A percentile compares a stretch with the other conserved stretches of the same genome.
These are phyloP conservation scores for Trametes cingulata DNA, from an alignment of 768 basidiomycete species.

Conservation along the genomic window DNA sequence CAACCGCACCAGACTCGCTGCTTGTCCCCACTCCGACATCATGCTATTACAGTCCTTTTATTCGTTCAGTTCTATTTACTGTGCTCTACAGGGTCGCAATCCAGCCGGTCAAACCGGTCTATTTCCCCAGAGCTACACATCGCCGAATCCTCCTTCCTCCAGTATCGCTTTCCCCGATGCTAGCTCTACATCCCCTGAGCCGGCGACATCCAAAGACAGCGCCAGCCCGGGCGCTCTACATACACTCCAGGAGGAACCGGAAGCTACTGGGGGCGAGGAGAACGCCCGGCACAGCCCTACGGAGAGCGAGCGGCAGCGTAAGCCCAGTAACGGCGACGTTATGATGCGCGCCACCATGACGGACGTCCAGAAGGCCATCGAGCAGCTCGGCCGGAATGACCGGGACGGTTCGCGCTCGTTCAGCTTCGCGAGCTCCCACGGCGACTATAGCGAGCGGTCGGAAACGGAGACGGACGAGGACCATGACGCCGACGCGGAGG, in stretches of 20 bases:
- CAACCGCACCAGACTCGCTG: no score
- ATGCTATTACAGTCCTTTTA: conserved; percentile 12
- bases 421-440: conserved; percentile 72
- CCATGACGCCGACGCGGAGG: conserved; percentile 55
- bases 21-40: conserved; percentile 7
- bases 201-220: conserved; percentile 27
- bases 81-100: conserved; percentile 73
- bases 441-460: conserved; percentile 43
- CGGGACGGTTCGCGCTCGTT: conserved; percentile 67
- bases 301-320: conserved; percentile 26
- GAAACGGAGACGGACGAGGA: conserved; percentile 53
- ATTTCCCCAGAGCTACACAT: conserved; percentile 89
- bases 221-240: conserved; percentile 35
- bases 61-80: conserved; percentile 23
- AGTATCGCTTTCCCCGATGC: conserved; percentile 27
- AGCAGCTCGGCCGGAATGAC: conserved; percentile 69
- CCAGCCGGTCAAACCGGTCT: conserved; percentile 79
- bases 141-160: conserved; percentile 49
- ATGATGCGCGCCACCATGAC: conserved; percentile 94
- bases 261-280: conserved; percentile 26
- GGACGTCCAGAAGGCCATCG: conserved; percentile 88
- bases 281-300: conserved; percentile 25
- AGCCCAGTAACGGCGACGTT: conserved; percentile 44
- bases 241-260: conserved; percentile 43
- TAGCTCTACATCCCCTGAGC: conserved; percentile 6